phyloP scores from a whole-genome alignment of 2,329 filamentous ascomycete species.

The Trichothecium sympodiale region DNA sequence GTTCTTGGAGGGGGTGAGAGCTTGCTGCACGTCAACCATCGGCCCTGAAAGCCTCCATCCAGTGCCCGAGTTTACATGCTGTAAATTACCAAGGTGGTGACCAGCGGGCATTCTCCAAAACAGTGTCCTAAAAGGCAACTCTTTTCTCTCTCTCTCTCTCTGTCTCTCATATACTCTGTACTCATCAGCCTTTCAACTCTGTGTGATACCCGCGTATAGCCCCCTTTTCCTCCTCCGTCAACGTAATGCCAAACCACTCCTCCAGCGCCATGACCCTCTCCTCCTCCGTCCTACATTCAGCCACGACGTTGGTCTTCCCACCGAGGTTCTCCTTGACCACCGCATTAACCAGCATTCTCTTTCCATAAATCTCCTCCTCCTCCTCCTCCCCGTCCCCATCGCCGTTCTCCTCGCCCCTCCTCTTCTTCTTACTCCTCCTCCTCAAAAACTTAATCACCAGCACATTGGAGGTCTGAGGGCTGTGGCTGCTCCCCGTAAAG shows the following conservation, averaged over 20 bases:
- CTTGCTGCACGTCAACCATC: too few species aligned
- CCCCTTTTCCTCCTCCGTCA: conserved; percentile 36
- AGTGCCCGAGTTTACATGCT: too few species aligned
- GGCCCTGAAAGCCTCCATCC: too few species aligned
- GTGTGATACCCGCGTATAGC: conserved; percentile 39
- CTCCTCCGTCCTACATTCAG: conserved; percentile 35
- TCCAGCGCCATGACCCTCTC: conserved; percentile 41
- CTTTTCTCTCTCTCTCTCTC: too few species aligned
- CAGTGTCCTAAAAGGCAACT: too few species aligned
- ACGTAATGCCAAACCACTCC: conserved; percentile 39
- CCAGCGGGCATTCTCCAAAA: too few species aligned
- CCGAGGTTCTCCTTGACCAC: conserved; percentile 41
- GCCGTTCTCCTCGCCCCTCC: conserved; percentile 11
- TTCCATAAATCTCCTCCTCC: conserved; percentile 35
- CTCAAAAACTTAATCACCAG: conserved; percentile 44
- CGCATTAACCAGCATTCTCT: conserved; percentile 38
- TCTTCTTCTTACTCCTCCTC: conserved; percentile 13
- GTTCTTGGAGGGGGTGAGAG: too few species aligned
- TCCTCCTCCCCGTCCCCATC: conserved; percentile 11
- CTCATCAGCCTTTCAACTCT: conserved; percentile 23
- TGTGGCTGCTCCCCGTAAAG: conserved; percentile 35
- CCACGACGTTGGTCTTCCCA: conserved; percentile 36
- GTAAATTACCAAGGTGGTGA: too few species aligned
- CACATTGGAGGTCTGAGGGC: conserved; percentile 43
- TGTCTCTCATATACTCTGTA: too few species aligned